A percentile compares a stretch with the other conserved stretches of the same genome.
These are phyloP conservation scores for Rutidosis leptorrhynchoides DNA, from an alignment of 129 eudicot genomes.

Conservation along the genomic window DNA sequence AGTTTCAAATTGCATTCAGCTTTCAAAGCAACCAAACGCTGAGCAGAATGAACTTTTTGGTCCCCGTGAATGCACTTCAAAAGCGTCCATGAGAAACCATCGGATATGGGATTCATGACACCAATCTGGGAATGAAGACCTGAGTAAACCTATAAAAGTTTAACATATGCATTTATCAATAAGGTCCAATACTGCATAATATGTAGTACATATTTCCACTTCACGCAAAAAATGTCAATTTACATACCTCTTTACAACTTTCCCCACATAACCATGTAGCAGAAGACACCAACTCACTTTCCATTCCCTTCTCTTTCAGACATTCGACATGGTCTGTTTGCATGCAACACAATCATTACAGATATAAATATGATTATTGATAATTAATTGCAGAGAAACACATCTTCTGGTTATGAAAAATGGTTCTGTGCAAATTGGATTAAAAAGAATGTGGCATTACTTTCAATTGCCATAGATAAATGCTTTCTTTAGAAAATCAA, in stretches of 20 bases:
- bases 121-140: slow-evolving; percentile 83
- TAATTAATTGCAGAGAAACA: background rate
- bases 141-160: slow-evolving; percentile 56
- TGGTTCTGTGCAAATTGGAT: background rate
- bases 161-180: slow-evolving; percentile 7
- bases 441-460: background rate
- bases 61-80: slow-evolving; percentile 87
- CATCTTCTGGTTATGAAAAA: background rate
- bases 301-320: slow-evolving; percentile 38
- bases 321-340: slow-evolving; percentile 76
- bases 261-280: slow-evolving; percentile 77
- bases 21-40: slow-evolving; percentile 75
- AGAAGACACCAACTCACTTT: slow-evolving; percentile 33
- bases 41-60: slow-evolving; percentile 63
- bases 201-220: slow-evolving; percentile 7
- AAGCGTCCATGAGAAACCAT: slow-evolving; percentile 84
- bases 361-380: background rate
- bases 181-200: slow-evolving; percentile 8
- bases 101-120: slow-evolving; percentile 47
- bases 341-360: slow-evolving; percentile 27
- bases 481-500: background rate
- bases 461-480: slow-evolving; percentile 4
- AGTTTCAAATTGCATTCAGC: slow-evolving; percentile 94
- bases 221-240: slow-evolving; percentile 5
- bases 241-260: slow-evolving; percentile 61